Base-by-base conservation (phyloP, 768 basidiomycete species). In the Panus rudis region DNA sequence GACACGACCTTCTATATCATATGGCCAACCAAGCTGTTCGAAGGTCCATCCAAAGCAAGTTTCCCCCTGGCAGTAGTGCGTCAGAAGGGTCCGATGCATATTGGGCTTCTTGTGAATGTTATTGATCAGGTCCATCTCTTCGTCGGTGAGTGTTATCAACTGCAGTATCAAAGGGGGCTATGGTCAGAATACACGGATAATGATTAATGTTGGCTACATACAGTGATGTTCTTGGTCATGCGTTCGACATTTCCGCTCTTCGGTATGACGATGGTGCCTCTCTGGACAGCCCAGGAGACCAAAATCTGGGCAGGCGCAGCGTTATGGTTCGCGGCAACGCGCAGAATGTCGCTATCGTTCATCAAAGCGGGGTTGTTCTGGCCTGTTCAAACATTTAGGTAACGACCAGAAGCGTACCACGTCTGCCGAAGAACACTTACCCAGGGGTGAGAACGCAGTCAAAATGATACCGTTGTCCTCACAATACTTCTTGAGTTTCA, bases 371-470 rank as follows among this genome's bases (percentile, higher is more conserved):
- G 41, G 26, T 41, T 37, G 7, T 13, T 35, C 40, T 27, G 39
- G 12, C 45, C 42, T 43, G 40, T n/a, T n/a, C n/a, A n/a, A n/a
- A n/a, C n/a, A n/a, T n/a, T n/a, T n/a, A n/a, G n/a, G n/a, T n/a
- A n/a, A n/a, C n/a, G n/a, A n/a, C n/a, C n/a, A n/a, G n/a, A n/a
- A n/a, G n/a, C n/a, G n/a, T n/a, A n/a, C n/a, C n/a, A n/a, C n/a
- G n/a, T 14, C 14, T 8, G 14, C 6, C 17, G 8, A 39, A 7
- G 7, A 12, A 14, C 6, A 40, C 40, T 6, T n/a, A 37, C 42
- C 69, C 20, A 61, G 75, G 63, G 59, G 81, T 64, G 65, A 68
- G 65, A 85, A 86, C 0, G 79, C 83, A 25, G 81, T 80, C 42
- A 84, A 56, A 14, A 74, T 67, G 51, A 88, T 80, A 22, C 73